Evolutionary conservation across 345 rosid genomes (phyloP).

Genomic region (Eucalyptus pumila): DNA sequence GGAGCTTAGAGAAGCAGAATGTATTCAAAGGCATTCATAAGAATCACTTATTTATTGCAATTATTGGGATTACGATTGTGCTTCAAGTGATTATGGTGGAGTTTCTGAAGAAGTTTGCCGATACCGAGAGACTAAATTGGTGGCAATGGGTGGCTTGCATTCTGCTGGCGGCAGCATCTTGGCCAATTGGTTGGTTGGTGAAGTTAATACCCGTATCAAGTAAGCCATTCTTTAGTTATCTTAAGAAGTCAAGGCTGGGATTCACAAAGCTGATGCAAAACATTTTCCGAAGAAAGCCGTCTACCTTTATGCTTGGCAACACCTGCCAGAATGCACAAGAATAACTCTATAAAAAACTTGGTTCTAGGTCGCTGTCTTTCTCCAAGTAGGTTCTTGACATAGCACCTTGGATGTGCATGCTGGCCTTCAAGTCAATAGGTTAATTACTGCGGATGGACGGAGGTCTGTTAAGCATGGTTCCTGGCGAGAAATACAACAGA

Average conservation of each 20-base stretch:
- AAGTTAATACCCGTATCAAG: constrained; percentile 53
- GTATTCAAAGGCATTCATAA: constrained; percentile 50
- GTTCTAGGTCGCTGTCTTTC: background rate
- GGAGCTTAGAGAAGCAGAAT: constrained; percentile 70
- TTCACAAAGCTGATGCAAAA: background rate
- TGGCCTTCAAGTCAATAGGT: background rate
- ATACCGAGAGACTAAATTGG: constrained; percentile 58
- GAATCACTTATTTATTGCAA: constrained; percentile 50
- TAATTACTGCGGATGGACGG: rapidly evolving
- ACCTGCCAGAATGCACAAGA: background rate
- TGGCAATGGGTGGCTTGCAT: constrained; percentile 55
- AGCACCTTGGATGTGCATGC: background rate
- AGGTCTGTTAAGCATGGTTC: background rate
- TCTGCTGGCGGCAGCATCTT: constrained; percentile 36
- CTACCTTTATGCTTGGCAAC: background rate
- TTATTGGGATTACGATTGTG: constrained; percentile 33
- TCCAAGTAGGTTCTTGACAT: background rate
- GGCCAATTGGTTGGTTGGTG: constrained; percentile 75
- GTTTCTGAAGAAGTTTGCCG: constrained; percentile 61
- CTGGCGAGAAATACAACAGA: no score
- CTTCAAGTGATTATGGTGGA: constrained; percentile 72
- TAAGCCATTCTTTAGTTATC: constrained; percentile 33
- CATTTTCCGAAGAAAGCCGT: background rate
- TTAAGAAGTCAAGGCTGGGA: background rate
- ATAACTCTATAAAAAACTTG: background rate